Evolutionary conservation across 495 filamentous ascomycete genomes (phyloP).

Genomic region (Rhypophila decipiens): DNA sequence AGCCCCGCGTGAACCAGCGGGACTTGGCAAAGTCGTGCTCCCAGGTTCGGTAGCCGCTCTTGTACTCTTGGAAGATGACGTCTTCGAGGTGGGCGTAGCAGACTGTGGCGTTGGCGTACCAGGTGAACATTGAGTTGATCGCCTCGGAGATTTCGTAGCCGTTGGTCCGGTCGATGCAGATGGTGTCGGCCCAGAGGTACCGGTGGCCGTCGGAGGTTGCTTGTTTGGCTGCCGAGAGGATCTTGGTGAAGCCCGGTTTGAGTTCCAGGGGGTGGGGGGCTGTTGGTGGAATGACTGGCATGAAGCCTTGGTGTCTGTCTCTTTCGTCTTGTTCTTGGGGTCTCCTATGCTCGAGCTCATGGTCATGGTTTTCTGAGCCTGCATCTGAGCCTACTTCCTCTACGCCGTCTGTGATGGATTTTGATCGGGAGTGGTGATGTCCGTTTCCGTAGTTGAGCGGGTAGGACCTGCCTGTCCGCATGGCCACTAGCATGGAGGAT

Average conservation of each 20-base stretch:
- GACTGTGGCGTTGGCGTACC: conserved; percentile 14
- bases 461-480: conserved; percentile 9
- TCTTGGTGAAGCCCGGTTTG: conserved; percentile 19
- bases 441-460: neutral
- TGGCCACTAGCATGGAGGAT: conserved; percentile 19
- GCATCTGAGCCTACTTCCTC: no score
- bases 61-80: conserved; percentile 13
- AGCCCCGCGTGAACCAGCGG: conserved; percentile 20
- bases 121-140: conserved; percentile 22
- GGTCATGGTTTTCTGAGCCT: no score
- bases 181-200: conserved; percentile 22
- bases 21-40: conserved; percentile 14
- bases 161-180: conserved; percentile 20
- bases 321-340: neutral
- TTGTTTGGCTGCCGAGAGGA: conserved; percentile 15
- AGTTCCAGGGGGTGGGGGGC: conserved; percentile 2
- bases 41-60: conserved; percentile 18
- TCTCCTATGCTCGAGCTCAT: conserved; percentile 2
- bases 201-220: conserved; percentile 12
- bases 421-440: neutral
- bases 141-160: conserved; percentile 21
- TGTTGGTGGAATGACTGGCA: neutral
- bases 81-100: conserved; percentile 23
- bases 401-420: conserved; percentile 8
- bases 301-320: no score